Base-by-base conservation (phyloP, 805 yeast genomes). In the Wickerhamomyces rabaulensis region DNA sequence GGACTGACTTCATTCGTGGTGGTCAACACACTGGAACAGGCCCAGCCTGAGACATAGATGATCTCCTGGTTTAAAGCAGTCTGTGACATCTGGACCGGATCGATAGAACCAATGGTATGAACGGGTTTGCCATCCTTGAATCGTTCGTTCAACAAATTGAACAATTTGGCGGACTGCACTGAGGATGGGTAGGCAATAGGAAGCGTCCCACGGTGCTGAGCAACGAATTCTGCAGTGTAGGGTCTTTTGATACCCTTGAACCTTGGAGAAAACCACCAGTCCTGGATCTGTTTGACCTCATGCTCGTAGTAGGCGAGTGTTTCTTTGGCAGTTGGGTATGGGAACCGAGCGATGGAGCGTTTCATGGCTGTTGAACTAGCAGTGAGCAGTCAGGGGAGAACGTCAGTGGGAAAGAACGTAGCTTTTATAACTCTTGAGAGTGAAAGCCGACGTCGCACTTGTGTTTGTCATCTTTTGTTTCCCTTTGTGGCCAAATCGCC, bases 1-100 rank as follows among this genome's bases (percentile, higher is more conserved):
- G 85, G 83, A 2, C 80, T 73, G 3, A 79, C 82, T 52, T 81
- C 86, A 55, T 79, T 75, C 3, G 84, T 80, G 4, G 82, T 71
- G 9, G 82, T 79, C 50, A 80, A 56, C 1, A 76, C 72, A 20
- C 79, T 69, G 2, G 81, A 77, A 41, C 76, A 76, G 2, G 81
- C 87, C 80, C 82, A 81, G 1, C 86, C 86, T 26, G 81, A 75
- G 29, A 77, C 74, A 57, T 75, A 82, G 8, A 73, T 69, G 19
- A 70, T 76, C 55, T 75, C 79, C 55, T 78, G 78, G 50, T 76
- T 73, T 20, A 61, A 60, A 2, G 79, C 75, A 50, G 74, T 66
- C 55, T 81, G 85, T 6, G 83, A 61, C 73, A 80, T 75, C 49
- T 80, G 83, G 8, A 77, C 76, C 4, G 87, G 85, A 52, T 81